Base-by-base conservation (phyloP, 805 yeast genomes). In the Isabelozyma pseudorhagii region DNA sequence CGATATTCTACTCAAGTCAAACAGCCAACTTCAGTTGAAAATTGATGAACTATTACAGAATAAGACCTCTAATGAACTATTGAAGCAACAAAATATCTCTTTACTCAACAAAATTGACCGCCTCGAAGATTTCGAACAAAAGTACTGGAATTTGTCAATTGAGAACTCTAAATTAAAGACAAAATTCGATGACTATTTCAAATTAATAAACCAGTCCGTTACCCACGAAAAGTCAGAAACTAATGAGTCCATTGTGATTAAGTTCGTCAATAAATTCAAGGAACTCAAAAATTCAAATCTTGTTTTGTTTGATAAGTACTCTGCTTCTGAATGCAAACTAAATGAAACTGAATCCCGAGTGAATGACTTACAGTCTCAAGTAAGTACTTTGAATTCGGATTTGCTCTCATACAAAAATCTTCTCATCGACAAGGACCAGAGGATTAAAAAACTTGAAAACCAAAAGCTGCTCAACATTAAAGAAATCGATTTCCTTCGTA, bases 401-500 rank as follows among this genome's bases (percentile, higher is more conserved):
- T n/a, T n/a, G 42, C 17, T 8, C 43, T 42, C 11, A 47, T 44
- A 11, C 36, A 36, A 14, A 38, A 54, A 42, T 47, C 44, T 10
- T 14, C 18, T 6, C 45, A 28, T 15, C 38, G 18, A 38, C 1
- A 61, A 59, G 44, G 57, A 61, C 6, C 53, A 54, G 5, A 46
- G 51, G 14, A 54, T 69, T 13, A 61, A 63, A 51, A 65, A 83
- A 48, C 60, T 80, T 5, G 80, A 81, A 45, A 77, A 79, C 47
- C 84, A 83, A 50, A 74, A 74, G 46, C 58, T 69, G 3, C 66
- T 85, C 41, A 78, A 84, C n/a, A 58, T 69, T 21, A 81, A 80
- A 52, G 92, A 87, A 58, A 76, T 83, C 28, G 80, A 75, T 47
- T 74, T 83, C 50, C 66, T 87, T 47, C 71, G 87, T 50, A 73